phyloP scores from a whole-genome alignment of 192 early-diverging fungal species.

The Podila clonocystis region DNA sequence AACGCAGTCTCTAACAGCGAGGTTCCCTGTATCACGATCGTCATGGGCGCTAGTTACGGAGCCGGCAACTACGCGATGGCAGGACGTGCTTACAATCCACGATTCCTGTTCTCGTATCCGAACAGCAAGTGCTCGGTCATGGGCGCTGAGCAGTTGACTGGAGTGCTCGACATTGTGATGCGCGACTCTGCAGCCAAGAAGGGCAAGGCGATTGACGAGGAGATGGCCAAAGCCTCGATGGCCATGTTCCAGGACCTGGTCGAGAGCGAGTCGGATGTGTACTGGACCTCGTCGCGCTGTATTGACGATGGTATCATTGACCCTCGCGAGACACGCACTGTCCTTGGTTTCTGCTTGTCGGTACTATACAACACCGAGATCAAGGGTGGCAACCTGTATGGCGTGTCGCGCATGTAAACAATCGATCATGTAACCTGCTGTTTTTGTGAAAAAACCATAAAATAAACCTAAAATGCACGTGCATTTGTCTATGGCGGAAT shows the following conservation, averaged over 20 bases:
- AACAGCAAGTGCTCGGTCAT: conserved; percentile 75
- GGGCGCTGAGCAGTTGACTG: conserved; percentile 74
- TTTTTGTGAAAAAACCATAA: neutral
- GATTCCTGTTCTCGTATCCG: conserved; percentile 77
- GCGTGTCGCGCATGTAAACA: conserved; percentile 69
- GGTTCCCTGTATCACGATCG: conserved; percentile 68
- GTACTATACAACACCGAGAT: conserved; percentile 64
- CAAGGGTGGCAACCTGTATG: conserved; percentile 68
- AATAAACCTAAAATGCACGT: too few relatives aligned
- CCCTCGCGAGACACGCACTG: conserved; percentile 66
- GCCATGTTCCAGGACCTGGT: conserved; percentile 62
- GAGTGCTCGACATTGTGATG: conserved; percentile 76
- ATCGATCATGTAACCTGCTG: neutral
- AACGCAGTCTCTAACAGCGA: conserved; percentile 72
- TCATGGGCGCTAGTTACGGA: conserved; percentile 76
- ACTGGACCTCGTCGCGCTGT: conserved; percentile 67
- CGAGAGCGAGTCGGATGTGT: conserved; percentile 67
- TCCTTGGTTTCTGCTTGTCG: conserved; percentile 69
- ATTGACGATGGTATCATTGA: conserved; percentile 74
- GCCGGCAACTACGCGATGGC: conserved; percentile 79
- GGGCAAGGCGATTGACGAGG: conserved; percentile 63
- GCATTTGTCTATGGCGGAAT: too few relatives aligned
- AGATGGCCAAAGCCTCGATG: conserved; percentile 55
- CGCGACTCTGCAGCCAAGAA: conserved; percentile 66
- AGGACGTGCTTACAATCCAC: conserved; percentile 71